These are phyloP conservation scores for Globisporangium uncinulatum DNA, from an alignment of 352 stramenopile genomes.

Conservation along the genomic window DNA sequence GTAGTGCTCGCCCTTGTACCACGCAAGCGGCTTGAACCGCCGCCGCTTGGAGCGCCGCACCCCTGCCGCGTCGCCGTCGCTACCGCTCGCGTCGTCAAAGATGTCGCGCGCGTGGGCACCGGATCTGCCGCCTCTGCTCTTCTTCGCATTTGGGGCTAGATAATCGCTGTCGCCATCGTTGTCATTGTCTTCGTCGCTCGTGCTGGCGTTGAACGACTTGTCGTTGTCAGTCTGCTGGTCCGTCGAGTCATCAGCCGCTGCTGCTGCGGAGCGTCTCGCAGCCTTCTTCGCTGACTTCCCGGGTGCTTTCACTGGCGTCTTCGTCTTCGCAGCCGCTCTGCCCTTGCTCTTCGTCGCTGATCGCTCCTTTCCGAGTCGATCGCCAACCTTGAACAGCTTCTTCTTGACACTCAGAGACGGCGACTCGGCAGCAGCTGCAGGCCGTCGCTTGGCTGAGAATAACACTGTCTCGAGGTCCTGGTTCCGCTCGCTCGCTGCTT, in stretches of 20 bases:
- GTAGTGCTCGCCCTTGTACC: slow-evolving; percentile 86
- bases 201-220: slow-evolving; percentile 17
- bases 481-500: slow-evolving; percentile 51
- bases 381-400: slow-evolving; percentile 37
- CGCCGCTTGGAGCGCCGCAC: slow-evolving; percentile 71
- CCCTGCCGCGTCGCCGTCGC: slow-evolving; percentile 28
- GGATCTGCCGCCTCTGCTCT: slow-evolving; percentile 20
- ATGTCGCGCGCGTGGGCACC: slow-evolving; percentile 43
- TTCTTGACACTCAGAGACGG: neutral
- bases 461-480: slow-evolving; percentile 51
- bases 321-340: slow-evolving; percentile 16
- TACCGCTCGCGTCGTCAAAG: slow-evolving; percentile 32
- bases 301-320: neutral
- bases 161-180: slow-evolving; percentile 18
- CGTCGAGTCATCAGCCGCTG: slow-evolving; percentile 13
- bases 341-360: slow-evolving; percentile 15
- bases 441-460: slow-evolving; percentile 43
- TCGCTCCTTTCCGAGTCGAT: slow-evolving; percentile 17
- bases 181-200: slow-evolving; percentile 46
- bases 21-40: slow-evolving; percentile 80
- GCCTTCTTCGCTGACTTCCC: neutral
- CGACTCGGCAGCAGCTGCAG: slow-evolving; percentile 15
- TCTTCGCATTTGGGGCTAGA: slow-evolving; percentile 24
- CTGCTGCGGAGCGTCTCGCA: neutral
- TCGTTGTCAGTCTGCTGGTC: slow-evolving; percentile 32